Evolutionary conservation across 768 basidiomycete species (phyloP), one percentile per base, ranked within the genome.

Genomic region (Naganishia vishniacii): DNA sequence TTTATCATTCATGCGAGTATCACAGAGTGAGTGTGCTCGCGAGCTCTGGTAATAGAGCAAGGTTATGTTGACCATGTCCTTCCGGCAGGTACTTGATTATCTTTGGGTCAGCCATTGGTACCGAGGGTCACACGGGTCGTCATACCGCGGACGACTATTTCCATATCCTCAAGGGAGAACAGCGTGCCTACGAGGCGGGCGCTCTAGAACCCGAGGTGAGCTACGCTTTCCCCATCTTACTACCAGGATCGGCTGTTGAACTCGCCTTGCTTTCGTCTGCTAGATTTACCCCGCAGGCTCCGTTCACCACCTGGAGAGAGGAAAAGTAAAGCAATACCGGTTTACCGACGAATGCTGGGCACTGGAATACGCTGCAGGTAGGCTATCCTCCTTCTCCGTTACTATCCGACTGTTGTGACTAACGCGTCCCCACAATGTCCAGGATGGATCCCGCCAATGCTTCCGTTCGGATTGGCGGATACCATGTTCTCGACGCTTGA

Each of bases 111-210:
- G 91, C 95, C 0, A 82, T 97, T 11, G 95, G 95, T 11, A 98
- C 94, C 1, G 95, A 99, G 79, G 95, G 95, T 1, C 95, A 98
- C 74, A 84, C 86, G 15, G 95, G 95, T 8, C 70, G 94, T 61
- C 94, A 97, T 76, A 89, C 90, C 1, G 92, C 93, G 1, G 95
- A 99, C 74, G 95, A 99, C 75, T 98, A 97, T 78, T 99, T 98
- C 81, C 85, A 95, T 73, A 97, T 99, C 72, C 81, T 99, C 32
- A 80, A 84, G 53, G 95, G 94, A 0, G 91, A 94, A 78, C 90
- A 99, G 77, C 94, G 91, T 86, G 94, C 93, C 0, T 95, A 91
- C 77, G 74, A 61, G 26, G 86, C 94, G 0, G 93, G 92, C 29
- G 81, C 82, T 5, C 80, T 97, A 26, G 85, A 87, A 70, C 88